Evolutionary conservation across 176 grass and related monocot species (phyloP), one percentile per base, ranked within the genome.

Genomic region (Pharus latifolius): DNA sequence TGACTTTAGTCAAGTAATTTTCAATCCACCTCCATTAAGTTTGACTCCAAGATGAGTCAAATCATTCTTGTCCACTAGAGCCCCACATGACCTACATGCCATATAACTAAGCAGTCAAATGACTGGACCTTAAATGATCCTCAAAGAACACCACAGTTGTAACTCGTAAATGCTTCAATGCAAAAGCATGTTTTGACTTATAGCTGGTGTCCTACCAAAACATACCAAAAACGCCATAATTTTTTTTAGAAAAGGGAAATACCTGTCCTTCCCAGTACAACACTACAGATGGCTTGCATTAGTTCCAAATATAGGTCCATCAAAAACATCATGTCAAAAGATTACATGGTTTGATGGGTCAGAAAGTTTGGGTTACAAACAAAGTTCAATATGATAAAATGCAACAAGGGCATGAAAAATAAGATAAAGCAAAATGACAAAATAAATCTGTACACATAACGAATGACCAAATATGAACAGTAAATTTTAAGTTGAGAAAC

Each of bases 211-310:
- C 35, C 56, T 19, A 50, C 54, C 49, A 54, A 41, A 40, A 70
- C 33, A 70, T 17, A 53, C 32, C 25, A 10, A 22, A 52, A n/a
- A 27, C 24, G n/a, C n/a, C n/a, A n/a, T n/a, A n/a, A n/a, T n/a
- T 2, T 69, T 53, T 54, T 33, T 1, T 56, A 58, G 24, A 19
- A 45, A n/a, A n/a, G n/a, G n/a, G 5, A 35, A 48, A 52, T 43
- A 60, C 2, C 24, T 55, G 31, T 56, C 35, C 14, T 31, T 52
- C 27, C 45, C 19, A 48, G 52, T 31, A 67, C 4, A 76, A 34
- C 27, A 67, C 30, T 42, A 53, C 14, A 65, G 3, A 83, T 48
- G 17, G 58, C 60, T 13, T 55, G 55, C 69, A 63, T 3, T 78
- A 32, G 27, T 58, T 29, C 2, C 11, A 54, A 76, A 60, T 59